phyloP scores from a whole-genome alignment of 1,284 basidiomycete species.

The Marasmius oreades region DNA sequence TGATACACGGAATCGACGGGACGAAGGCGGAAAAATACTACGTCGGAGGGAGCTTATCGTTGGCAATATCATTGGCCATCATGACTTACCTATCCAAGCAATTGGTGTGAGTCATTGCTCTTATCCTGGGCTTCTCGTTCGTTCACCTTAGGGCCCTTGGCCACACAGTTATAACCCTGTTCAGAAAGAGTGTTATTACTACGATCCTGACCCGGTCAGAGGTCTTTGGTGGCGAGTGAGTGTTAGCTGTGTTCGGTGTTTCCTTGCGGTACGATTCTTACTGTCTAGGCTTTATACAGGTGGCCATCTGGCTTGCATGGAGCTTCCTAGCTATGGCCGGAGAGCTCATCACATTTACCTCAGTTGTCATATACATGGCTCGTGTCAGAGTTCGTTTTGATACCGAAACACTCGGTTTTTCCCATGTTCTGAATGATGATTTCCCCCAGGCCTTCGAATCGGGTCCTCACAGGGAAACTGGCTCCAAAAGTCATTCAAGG shows the following conservation, averaged over 20 bases:
- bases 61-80: conserved; percentile 18
- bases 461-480: too few species aligned
- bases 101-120: conserved; percentile 18
- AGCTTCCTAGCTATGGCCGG: conserved; percentile 17
- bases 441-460: background rate
- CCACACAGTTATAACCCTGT: conserved; percentile 12
- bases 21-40: conserved; percentile 26
- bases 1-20: conserved; percentile 21
- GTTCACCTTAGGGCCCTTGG: background rate
- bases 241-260: too few species aligned
- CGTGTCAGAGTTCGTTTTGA: conserved; percentile 11
- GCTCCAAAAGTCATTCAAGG: background rate
- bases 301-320: conserved; percentile 24
- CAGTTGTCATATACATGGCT: conserved; percentile 16
- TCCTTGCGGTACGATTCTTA: too few species aligned
- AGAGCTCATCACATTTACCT: conserved; percentile 19
- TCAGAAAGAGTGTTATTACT: conserved; percentile 19
- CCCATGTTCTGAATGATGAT: background rate
- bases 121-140: background rate
- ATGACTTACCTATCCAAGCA: conserved; percentile 17
- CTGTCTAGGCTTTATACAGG: background rate
- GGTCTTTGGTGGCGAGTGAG: conserved; percentile 18
- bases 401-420: background rate
- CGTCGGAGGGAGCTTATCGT: conserved; percentile 14
- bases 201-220: conserved; percentile 9